Conservation (phyloP, 2,329 filamentous ascomycete genomes). For the Penicillium vulpinum region DNA sequence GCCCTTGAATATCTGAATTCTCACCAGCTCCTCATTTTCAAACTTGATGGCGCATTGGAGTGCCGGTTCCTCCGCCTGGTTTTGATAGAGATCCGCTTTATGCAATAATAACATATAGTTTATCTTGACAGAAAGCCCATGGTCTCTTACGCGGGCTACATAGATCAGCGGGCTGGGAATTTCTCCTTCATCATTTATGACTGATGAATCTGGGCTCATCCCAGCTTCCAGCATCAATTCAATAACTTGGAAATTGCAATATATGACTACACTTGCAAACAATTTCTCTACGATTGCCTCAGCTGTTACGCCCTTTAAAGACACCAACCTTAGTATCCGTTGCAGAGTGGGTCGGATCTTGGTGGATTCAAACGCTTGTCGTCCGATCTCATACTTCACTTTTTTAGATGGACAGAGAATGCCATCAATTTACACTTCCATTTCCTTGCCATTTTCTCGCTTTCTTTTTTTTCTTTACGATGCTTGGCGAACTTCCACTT, state of each 20-base stretch:
- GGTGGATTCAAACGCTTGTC: neutral
- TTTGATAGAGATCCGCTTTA: neutral
- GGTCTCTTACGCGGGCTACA: neutral
- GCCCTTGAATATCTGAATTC: neutral
- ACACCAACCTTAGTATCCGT: neutral
- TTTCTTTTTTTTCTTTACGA: neutral
- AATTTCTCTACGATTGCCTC: neutral
- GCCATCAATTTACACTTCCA: neutral
- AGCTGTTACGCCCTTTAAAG: neutral
- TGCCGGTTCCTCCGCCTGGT: neutral
- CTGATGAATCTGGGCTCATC: neutral
- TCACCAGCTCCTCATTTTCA: neutral
- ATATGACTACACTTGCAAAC: neutral
- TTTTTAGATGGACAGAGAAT: neutral
- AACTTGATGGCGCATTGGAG: neutral
- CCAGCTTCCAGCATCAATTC: neutral
- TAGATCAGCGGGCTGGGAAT: neutral
- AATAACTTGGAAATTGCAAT: neutral
- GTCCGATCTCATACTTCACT: neutral
- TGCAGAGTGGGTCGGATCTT: neutral
- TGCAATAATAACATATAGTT: neutral
- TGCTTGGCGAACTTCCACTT: neutral
- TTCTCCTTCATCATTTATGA: neutral
- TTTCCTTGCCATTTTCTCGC: neutral
- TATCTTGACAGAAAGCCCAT: neutral